phyloP scores from a whole-genome alignment of 2,329 filamentous ascomycete genomes.

The Trichoderma oligosporum region DNA sequence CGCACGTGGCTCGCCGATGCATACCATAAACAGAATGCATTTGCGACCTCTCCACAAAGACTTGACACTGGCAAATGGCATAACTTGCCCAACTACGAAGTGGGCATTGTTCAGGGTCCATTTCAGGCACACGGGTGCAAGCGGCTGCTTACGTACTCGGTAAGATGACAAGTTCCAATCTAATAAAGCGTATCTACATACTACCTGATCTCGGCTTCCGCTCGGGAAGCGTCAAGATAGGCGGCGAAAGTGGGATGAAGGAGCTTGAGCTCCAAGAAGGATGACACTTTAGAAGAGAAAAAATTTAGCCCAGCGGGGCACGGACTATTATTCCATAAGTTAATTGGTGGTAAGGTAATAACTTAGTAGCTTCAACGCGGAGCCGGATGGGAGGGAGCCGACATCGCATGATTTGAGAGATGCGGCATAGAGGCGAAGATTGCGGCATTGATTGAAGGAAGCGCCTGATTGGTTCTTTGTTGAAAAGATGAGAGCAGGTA shows the following conservation, averaged over 20 bases:
- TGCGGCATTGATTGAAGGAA: slow-evolving; percentile 4
- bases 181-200: too few relatives aligned
- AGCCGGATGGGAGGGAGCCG: not conserved
- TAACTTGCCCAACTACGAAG: not conserved
- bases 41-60: not conserved
- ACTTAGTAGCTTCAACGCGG: not conserved
- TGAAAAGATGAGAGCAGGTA: not conserved
- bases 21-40: slow-evolving; percentile 12
- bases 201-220: slow-evolving; percentile 7
- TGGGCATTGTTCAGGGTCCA: not conserved
- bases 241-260: not conserved
- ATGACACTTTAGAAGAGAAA: not conserved
- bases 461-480: slow-evolving; percentile 10
- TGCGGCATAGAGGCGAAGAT: slow-evolving; percentile 1
- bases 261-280: not conserved
- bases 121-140: not conserved
- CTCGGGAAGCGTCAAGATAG: not conserved
- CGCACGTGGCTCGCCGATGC: slow-evolving; percentile 17
- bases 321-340: too few relatives aligned
- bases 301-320: not conserved
- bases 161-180: too few relatives aligned
- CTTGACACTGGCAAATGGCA: not conserved
- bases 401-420: slow-evolving; percentile 4
- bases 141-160: too few relatives aligned
- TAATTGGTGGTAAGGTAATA: too few relatives aligned